Conservation (phyloP, 2,329 filamentous ascomycete genomes). For the Talaromyces verruculosus region DNA sequence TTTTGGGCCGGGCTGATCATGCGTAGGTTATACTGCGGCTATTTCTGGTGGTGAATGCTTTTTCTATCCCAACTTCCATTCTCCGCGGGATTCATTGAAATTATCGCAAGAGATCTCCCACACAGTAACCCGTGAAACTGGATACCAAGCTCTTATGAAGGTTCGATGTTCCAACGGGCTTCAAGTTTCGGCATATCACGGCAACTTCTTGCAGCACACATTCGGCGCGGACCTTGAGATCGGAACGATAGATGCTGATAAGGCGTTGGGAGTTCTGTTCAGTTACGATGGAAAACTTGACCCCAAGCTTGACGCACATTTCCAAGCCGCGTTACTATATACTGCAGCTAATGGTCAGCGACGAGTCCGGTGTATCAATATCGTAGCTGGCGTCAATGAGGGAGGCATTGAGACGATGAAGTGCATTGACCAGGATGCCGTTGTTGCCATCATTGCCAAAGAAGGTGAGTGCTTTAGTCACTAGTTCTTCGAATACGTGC, state of each 20-base stretch:
- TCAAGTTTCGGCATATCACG: conserved; percentile 90
- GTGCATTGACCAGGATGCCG: conserved; percentile 93
- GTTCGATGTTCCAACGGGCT: conserved; percentile 95
- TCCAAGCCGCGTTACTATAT: conserved; percentile 92
- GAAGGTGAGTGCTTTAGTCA: conserved; percentile 53
- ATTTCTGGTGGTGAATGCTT: conserved; percentile 93
- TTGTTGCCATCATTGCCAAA: conserved; percentile 84
- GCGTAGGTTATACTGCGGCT: conserved; percentile 72
- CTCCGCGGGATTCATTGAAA: conserved; percentile 79
- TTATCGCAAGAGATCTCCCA: conserved; percentile 83
- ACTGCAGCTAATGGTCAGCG: conserved; percentile 87
- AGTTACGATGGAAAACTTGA: conserved; percentile 98
- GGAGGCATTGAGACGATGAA: conserved; percentile 81
- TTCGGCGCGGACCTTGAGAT: conserved; percentile 95
- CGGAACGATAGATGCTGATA: conserved; percentile 87
- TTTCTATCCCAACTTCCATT: conserved; percentile 95
- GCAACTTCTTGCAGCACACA: conserved; percentile 93
- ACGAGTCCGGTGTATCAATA: conserved; percentile 86
- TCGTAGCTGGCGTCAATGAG: conserved; percentile 89
- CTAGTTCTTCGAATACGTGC: background rate
- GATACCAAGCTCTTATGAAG: conserved; percentile 96
- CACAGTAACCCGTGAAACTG: conserved; percentile 82
- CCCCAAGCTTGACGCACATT: conserved; percentile 92
- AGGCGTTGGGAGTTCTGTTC: conserved; percentile 87
- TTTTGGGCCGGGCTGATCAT: background rate